Evolutionary conservation across 192 early-diverging fungal species (phyloP), one percentile per base, ranked within the genome.

Genomic region (Podila epigama): DNA sequence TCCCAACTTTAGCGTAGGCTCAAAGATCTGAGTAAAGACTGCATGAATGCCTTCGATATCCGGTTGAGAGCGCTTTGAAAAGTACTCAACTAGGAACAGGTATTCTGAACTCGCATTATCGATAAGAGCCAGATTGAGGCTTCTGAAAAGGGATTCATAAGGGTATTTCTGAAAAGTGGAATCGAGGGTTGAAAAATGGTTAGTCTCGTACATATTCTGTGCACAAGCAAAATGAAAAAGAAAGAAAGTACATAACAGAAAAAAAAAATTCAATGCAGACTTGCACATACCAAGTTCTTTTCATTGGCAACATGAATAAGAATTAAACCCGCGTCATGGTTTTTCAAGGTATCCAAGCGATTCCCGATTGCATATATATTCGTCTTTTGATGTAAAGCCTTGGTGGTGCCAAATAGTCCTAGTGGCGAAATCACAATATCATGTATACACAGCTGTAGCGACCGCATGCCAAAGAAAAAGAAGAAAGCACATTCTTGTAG

Each of bases 41-140:
- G 84, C 75, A 42, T 86, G 85, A 20, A 90, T 85, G 63, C 88
- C 82, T 34, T 92, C 89, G 8, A 84, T 81, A 7, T 85, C 83
- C 50, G 81, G 86, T 65, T 89, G 89, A 7, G 88, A 89, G 53
- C 88, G 84, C 20, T 88, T 89, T 39, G 90, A 83, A 78, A 99
- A 98, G 83, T 97, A 99, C 66, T 97, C 94, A 41, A 87, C 81
- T 41, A 91, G 88, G 64, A 99, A 99, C 36, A 95, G 83, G 77
- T 98, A 98, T 81, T 99, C 97, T 10, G 94, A 92, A 50, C 90
- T 92, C 5, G 96, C 95, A 68, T 98, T 97, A 83, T 99, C 97
- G 52, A 94, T 90, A 51, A 99, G 75, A 20, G 96, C 90, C 58
- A 97, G 84, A 57, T 93, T 93, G 82, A 94, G 90, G 70, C 94